Evolutionary conservation across 192 early-diverging fungal genomes (phyloP).

Genomic region (Endogone sp.): DNA sequence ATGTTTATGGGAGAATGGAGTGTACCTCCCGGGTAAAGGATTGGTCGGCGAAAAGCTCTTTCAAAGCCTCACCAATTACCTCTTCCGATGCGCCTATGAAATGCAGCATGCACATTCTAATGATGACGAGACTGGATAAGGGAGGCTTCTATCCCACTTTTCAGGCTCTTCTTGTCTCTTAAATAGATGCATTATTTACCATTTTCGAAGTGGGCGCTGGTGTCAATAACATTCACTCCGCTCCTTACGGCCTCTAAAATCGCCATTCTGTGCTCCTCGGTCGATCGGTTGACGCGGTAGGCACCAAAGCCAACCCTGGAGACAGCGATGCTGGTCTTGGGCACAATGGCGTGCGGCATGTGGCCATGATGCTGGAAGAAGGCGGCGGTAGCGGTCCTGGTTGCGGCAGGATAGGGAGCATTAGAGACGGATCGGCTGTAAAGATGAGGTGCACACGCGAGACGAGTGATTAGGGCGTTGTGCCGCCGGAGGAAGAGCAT

Average conservation of each 20-base stretch:
- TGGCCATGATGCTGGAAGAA: conserved; percentile 19
- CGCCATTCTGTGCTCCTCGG: conserved; percentile 39
- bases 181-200: conserved; percentile 29
- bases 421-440: no score
- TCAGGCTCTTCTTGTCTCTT: background rate
- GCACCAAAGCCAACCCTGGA: conserved; percentile 66
- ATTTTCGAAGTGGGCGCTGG: conserved; percentile 64
- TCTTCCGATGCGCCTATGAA: conserved; percentile 48
- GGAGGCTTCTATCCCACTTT: background rate
- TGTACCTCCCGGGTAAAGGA: conserved; percentile 43
- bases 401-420: conserved; percentile 5
- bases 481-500: no score
- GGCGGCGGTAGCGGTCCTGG: conserved; percentile 19
- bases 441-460: no score
- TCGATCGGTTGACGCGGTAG: conserved; percentile 44
- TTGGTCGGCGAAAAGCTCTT: conserved; percentile 21
- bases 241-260: conserved; percentile 46
- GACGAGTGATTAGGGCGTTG: no score
- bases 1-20: no score
- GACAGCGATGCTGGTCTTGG: conserved; percentile 39
- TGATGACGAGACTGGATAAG: background rate
- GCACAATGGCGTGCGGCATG: conserved; percentile 30
- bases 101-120: background rate
- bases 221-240: conserved; percentile 76
- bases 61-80: conserved; percentile 50